A percentile compares a stretch with the other conserved stretches of the same genome.
Evolutionary conservation across 768 basidiomycete genomes (phyloP).

Genomic region (Candolleomyces aberdarensis): DNA sequence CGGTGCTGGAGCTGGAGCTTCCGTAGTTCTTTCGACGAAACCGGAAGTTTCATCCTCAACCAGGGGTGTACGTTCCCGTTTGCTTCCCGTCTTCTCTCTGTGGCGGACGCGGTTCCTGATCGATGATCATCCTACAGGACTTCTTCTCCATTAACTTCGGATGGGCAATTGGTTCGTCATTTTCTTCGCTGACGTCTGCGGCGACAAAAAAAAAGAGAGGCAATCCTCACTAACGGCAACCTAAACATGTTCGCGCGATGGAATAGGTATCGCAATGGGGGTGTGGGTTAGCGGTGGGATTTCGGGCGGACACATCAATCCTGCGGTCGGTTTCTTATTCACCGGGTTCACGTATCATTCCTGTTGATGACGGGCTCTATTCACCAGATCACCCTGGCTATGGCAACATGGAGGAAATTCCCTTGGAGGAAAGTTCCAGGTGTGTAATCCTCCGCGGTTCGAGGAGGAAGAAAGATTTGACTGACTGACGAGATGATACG

Average conservation of each 20-base stretch:
- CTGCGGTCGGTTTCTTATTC: slow-evolving; percentile 42
- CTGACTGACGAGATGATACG: slow-evolving; percentile 5
- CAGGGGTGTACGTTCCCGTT: slow-evolving; percentile 51
- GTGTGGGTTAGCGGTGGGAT: slow-evolving; percentile 66
- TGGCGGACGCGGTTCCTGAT: slow-evolving; percentile 1
- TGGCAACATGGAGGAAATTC: slow-evolving; percentile 69
- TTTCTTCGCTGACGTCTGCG: not conserved
- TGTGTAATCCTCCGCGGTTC: slow-evolving; percentile 4
- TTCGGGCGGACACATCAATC: slow-evolving; percentile 76
- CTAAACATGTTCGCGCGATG: not conserved
- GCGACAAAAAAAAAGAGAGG: too few relatives aligned
- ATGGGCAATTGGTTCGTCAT: slow-evolving; percentile 47
- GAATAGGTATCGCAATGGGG: slow-evolving; percentile 46
- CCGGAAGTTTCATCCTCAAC: slow-evolving; percentile 41
- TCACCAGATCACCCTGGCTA: slow-evolving; percentile 59
- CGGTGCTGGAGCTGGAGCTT: slow-evolving; percentile 56
- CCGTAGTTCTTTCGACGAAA: slow-evolving; percentile 48
- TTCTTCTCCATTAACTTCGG: slow-evolving; percentile 50
- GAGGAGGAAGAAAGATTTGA: not conserved
- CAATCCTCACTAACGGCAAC: not conserved
- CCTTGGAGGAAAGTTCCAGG: slow-evolving; percentile 80
- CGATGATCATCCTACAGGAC: slow-evolving; percentile 24
- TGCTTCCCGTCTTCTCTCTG: not conserved
- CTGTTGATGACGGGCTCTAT: not conserved
- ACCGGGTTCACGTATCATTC: not conserved